Base-by-base conservation (phyloP, 2,329 filamentous ascomycete species). In the Fusarium nisikadoi region DNA sequence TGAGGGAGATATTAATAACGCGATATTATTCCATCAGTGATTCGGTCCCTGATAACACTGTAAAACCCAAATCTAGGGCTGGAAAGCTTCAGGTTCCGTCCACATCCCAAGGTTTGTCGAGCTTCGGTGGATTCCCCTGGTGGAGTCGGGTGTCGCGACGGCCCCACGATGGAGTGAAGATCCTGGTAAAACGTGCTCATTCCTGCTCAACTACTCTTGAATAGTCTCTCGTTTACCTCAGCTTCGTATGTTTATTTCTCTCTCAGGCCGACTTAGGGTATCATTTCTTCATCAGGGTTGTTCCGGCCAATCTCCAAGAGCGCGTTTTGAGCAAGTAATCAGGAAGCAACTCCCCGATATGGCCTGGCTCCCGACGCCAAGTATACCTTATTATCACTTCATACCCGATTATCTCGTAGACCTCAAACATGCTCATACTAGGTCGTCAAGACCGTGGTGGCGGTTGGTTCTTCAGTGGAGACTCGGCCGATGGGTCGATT, bases 111-210 rank as follows among this genome's bases (percentile, higher is more conserved):
- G 33, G 20, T 61, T 63, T 62, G 59, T 64, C 53, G 68, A 62
- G 64, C 65, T 52, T 43, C 59, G 57, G 49, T 65, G 61, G 55
- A 52, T 39, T 59, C 41, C 20, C 33, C 35, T 31, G 20, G 39
- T 50, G 65, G 45, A 60, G 62, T 47, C 56, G 53, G 64, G 33
- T 43, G 52, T 52, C n/a, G 47, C 56, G 42, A 35, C 46, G 59
- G 59, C 60, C 62, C 70, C 73, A 65, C 59, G 9, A n/a, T 41
- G n/a, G 20, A 46, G 25, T 39, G 5, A 35, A 58, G 53, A 75
- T 56, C 76, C 74, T 70, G 42, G 72, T 67, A 78, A 81, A 81
- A 81, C 77, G 70, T 81, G 80, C 80, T 81, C 80, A 81, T 80
- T 80, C 59, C 62, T 81, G 80, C 80, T 81, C 80, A 80, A 68